A percentile compares a stretch with the other conserved stretches of the same genome.
Evolutionary conservation across 371 early-diverging fungal genomes (phyloP).

Genomic region (Zychaea mexicana): DNA sequence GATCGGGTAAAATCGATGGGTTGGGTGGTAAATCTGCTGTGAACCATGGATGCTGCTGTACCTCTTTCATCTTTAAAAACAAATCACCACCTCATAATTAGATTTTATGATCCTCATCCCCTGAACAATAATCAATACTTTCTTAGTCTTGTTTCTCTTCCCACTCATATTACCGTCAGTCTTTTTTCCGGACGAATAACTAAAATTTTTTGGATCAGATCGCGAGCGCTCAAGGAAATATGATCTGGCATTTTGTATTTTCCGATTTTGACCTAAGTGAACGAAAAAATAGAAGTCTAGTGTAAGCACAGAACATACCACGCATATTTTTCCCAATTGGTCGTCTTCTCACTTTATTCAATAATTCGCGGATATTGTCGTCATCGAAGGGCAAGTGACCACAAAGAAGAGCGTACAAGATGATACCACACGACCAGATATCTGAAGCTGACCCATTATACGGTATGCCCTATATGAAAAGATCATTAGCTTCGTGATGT

Average conservation of each 20-base stretch:
- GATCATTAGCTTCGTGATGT: background rate
- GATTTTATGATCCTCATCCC: too few relatives aligned
- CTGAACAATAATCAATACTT: too few relatives aligned
- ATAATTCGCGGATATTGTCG: conserved; percentile 79
- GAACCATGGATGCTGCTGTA: conserved; percentile 51
- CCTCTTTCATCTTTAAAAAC: conserved; percentile 36
- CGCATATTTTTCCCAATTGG: background rate
- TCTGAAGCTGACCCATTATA: conserved; percentile 90
- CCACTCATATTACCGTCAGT: conserved; percentile 36
- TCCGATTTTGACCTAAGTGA: conserved; percentile 48
- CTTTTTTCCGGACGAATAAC: conserved; percentile 44
- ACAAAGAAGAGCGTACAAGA: conserved; percentile 86
- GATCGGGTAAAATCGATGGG: conserved; percentile 38
- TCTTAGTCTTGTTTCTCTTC: too few relatives aligned
- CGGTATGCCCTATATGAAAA: conserved; percentile 56
- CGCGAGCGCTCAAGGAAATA: conserved; percentile 61
- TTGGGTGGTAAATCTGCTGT: conserved; percentile 31
- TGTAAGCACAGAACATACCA: background rate
- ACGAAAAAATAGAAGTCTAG: background rate
- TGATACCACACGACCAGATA: conserved; percentile 94
- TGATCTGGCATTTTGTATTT: conserved; percentile 67
- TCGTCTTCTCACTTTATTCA: conserved; percentile 58
- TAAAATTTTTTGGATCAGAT: conserved; percentile 51
- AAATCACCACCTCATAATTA: background rate
- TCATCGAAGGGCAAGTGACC: conserved; percentile 95